phyloP scores from a whole-genome alignment of 257 asterid species.

The Capsicum baccatum region DNA sequence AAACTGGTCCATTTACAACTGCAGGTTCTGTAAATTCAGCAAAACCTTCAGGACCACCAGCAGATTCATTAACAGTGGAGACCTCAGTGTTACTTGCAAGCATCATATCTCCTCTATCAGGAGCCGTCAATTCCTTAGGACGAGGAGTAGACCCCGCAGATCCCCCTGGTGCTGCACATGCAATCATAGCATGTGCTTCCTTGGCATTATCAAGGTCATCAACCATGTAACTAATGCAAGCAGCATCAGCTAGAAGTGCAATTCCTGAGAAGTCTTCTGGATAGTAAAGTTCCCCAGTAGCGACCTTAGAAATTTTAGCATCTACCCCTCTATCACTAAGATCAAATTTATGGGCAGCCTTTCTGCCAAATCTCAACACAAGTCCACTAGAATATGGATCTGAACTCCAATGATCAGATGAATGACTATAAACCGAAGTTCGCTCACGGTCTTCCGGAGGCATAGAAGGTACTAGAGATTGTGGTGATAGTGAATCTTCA shows the following conservation, averaged over 20 bases:
- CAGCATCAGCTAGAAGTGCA: slow-evolving; percentile 86
- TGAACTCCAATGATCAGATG: slow-evolving; percentile 46
- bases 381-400: slow-evolving; percentile 43
- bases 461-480: slow-evolving; percentile 45
- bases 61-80: slow-evolving; percentile 33
- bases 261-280: slow-evolving; percentile 79
- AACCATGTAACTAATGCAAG: slow-evolving; percentile 56
- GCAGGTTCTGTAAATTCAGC: slow-evolving; percentile 41
- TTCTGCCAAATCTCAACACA: slow-evolving; percentile 35
- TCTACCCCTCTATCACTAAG: slow-evolving; percentile 34
- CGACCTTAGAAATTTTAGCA: slow-evolving; percentile 35
- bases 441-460: slow-evolving; percentile 56
- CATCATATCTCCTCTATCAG: slow-evolving; percentile 32
- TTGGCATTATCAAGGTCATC: slow-evolving; percentile 42
- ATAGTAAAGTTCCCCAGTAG: slow-evolving; percentile 34
- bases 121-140: slow-evolving; percentile 36
- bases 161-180: slow-evolving; percentile 41
- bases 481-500: slow-evolving; percentile 46
- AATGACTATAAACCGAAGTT: slow-evolving; percentile 43
- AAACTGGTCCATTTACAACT: slow-evolving; percentile 33
- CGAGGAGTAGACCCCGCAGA: slow-evolving; percentile 39
- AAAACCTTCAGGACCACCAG: slow-evolving; percentile 39
- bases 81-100: slow-evolving; percentile 36
- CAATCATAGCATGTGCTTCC: slow-evolving; percentile 44
- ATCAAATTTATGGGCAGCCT: slow-evolving; percentile 34